Conservation (phyloP, 331 rosid species). For the Quercus lobata region DNA sequence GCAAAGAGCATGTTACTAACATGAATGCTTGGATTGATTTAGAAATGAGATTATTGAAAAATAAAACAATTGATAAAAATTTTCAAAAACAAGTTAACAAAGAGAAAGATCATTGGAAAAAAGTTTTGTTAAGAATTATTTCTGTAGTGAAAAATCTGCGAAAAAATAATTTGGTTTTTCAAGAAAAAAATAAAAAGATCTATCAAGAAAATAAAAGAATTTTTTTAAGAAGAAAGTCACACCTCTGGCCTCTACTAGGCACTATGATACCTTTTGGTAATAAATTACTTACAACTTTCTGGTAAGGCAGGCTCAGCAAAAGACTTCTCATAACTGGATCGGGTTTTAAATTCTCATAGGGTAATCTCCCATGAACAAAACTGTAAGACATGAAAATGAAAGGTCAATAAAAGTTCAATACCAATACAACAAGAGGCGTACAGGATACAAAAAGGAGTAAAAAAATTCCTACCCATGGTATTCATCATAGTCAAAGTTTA, state of each 20-base stretch:
- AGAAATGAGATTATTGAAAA: too few species aligned
- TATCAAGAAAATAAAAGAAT: too few species aligned
- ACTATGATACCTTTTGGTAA: not conserved
- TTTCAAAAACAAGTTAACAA: too few species aligned
- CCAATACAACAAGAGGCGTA: not conserved
- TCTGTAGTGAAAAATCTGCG: too few species aligned
- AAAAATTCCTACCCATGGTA: slow-evolving; percentile 52
- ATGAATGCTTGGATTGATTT: too few species aligned
- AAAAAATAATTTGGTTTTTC: too few species aligned
- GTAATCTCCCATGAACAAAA: slow-evolving; percentile 88
- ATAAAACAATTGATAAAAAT: too few species aligned
- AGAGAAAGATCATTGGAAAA: too few species aligned
- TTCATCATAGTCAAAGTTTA: slow-evolving; percentile 79
- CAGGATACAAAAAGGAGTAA: not conserved
- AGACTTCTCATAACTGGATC: slow-evolving; percentile 65
- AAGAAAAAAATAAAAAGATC: too few species aligned
- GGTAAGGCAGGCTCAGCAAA: slow-evolving; percentile 60
- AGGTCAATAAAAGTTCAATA: not conserved
- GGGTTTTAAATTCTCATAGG: slow-evolving; percentile 73
- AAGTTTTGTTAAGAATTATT: too few species aligned
- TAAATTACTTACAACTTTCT: slow-evolving; percentile 58
- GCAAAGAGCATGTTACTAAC: too few species aligned
- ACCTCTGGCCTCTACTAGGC: not conserved
- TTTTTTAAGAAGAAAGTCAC: slow-evolving; percentile 24
- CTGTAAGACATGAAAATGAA: slow-evolving; percentile 25